A percentile compares a stretch with the other conserved stretches of the same genome.
Conservation (phyloP, 495 filamentous ascomycete species). For the Chaetomium tenue region DNA sequence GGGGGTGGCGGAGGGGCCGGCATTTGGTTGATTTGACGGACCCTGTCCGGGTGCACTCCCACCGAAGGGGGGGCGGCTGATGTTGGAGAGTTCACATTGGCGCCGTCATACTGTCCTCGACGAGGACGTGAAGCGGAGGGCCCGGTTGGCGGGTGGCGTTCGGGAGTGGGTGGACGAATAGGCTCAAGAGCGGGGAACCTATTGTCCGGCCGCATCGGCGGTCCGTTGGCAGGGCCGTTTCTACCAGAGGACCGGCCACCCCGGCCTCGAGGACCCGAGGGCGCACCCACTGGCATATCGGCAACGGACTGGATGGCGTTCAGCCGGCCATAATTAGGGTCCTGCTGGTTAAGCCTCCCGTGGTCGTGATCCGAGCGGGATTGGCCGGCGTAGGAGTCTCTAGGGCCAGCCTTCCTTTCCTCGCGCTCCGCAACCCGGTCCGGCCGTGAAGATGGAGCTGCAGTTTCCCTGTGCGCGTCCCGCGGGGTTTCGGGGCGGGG, state of each 20-base stretch:
- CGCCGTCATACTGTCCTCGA: conserved; percentile 40
- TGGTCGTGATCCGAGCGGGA: conserved; percentile 52
- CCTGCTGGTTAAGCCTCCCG: conserved; percentile 56
- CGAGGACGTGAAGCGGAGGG: conserved; percentile 47
- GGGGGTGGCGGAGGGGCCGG: conserved; percentile 29
- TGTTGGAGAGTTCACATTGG: conserved; percentile 33
- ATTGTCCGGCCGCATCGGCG: conserved; percentile 39
- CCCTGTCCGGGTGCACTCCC: conserved; percentile 47
- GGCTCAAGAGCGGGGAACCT: conserved; percentile 38
- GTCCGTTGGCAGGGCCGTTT: conserved; percentile 32
- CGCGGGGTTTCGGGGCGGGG: conserved; percentile 40
- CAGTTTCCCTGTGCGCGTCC: conserved; percentile 38
- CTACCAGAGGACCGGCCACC: conserved; percentile 43
- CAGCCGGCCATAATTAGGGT: conserved; percentile 61
- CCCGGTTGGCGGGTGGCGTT: conserved; percentile 50
- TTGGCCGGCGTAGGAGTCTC: conserved; percentile 34
- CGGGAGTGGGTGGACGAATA: conserved; percentile 44
- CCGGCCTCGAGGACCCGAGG: conserved; percentile 66
- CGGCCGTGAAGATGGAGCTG: conserved; percentile 22
- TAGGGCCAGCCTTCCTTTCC: conserved; percentile 38
- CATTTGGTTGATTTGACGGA: conserved; percentile 37
- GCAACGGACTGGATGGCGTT: conserved; percentile 53
- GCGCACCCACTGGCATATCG: conserved; percentile 50
- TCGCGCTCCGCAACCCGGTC: conserved; percentile 43
- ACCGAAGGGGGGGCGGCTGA: conserved; percentile 29